Percentiles rank a stretch among this genome's conserved stretches.
These are phyloP conservation scores for Termitomyces sp. DNA, from an alignment of 768 basidiomycete species.

Conservation along the genomic window DNA sequence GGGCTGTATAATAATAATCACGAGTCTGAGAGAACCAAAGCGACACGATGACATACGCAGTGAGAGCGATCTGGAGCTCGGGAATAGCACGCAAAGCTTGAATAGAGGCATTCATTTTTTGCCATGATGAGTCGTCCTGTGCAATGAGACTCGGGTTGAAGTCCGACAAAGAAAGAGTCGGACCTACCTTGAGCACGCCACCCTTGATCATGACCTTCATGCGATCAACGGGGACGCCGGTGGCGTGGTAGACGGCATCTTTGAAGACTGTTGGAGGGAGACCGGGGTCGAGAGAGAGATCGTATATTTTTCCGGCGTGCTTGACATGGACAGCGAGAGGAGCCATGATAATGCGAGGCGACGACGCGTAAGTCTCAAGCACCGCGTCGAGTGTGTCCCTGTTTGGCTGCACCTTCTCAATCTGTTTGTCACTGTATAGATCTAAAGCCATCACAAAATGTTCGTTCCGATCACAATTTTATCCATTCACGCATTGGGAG, in stretches of 20 bases:
- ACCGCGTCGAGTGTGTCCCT: constrained; percentile 9
- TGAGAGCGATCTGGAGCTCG: constrained; percentile 73
- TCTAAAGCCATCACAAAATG: constrained; percentile 10
- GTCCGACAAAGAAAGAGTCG: background rate
- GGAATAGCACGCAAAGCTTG: constrained; percentile 93
- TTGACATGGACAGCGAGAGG: constrained; percentile 78
- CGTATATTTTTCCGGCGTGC: constrained; percentile 78
- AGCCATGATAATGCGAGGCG: constrained; percentile 39
- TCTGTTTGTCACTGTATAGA: constrained; percentile 9
- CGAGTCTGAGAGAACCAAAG: background rate
- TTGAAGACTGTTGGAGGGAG: constrained; percentile 73
- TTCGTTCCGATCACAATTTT: constrained; percentile 8
- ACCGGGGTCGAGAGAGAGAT: constrained; percentile 68
- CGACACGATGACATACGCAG: constrained; percentile 33
- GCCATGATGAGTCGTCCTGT: constrained; percentile 85
- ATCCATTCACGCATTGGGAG: constrained; percentile 2
- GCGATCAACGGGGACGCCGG: constrained; percentile 83
- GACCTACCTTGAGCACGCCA: constrained; percentile 74
- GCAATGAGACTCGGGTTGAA: background rate
- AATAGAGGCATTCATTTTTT: constrained; percentile 88
- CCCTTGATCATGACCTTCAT: constrained; percentile 99
- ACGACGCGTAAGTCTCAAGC: constrained; percentile 17
- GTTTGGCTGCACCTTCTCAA: constrained; percentile 3
- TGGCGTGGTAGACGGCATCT: constrained; percentile 70
- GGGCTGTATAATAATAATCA: constrained; percentile 18